A percentile compares a stretch with the other conserved stretches of the same genome.
phyloP scores from a whole-genome alignment of 495 filamentous ascomycete species.

The Talaromyces thailandensis region DNA sequence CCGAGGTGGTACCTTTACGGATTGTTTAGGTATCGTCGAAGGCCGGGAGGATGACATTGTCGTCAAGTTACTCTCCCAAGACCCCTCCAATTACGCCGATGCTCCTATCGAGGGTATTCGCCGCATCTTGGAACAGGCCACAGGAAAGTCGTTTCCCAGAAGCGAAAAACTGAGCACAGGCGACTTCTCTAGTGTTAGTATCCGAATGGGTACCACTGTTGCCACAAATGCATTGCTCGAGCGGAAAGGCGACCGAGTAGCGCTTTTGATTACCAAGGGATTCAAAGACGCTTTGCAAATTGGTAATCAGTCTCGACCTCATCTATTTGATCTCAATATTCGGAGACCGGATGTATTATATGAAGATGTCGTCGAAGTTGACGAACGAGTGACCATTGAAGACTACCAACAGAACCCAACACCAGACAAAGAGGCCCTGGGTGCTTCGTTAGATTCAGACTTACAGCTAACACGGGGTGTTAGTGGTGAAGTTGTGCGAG shows the following conservation, averaged over 20 bases:
- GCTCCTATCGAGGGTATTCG: slow-evolving; percentile 69
- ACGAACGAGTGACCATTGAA: slow-evolving; percentile 79
- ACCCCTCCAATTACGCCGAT: slow-evolving; percentile 72
- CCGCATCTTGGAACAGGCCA: slow-evolving; percentile 13
- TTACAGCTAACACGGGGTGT: slow-evolving; percentile 37
- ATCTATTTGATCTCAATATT: slow-evolving; percentile 77
- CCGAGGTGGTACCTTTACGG: slow-evolving; percentile 17
- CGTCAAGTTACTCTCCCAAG: slow-evolving; percentile 75
- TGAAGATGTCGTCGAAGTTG: slow-evolving; percentile 65
- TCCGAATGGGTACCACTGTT: slow-evolving; percentile 89
- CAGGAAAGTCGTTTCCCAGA: slow-evolving; percentile 12
- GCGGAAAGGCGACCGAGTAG: slow-evolving; percentile 87
- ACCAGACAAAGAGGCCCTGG: slow-evolving; percentile 54
- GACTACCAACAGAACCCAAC: slow-evolving; percentile 15
- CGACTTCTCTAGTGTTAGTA: slow-evolving; percentile 56
- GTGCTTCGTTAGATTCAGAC: slow-evolving; percentile 23
- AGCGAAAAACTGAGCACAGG: slow-evolving; percentile 10
- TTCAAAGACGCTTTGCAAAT: slow-evolving; percentile 89
- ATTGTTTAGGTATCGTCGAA: slow-evolving; percentile 10
- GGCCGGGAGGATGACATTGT: slow-evolving; percentile 38
- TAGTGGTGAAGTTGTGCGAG: slow-evolving; percentile 41
- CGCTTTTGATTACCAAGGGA: slow-evolving; percentile 82
- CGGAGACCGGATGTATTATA: slow-evolving; percentile 73
- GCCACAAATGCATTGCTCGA: slow-evolving; percentile 87
- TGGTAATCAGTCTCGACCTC: slow-evolving; percentile 74